Evolutionary conservation across 2,329 filamentous ascomycete species (phyloP), one percentile per base, ranked within the genome.

Genomic region (Penicillium sp.): DNA sequence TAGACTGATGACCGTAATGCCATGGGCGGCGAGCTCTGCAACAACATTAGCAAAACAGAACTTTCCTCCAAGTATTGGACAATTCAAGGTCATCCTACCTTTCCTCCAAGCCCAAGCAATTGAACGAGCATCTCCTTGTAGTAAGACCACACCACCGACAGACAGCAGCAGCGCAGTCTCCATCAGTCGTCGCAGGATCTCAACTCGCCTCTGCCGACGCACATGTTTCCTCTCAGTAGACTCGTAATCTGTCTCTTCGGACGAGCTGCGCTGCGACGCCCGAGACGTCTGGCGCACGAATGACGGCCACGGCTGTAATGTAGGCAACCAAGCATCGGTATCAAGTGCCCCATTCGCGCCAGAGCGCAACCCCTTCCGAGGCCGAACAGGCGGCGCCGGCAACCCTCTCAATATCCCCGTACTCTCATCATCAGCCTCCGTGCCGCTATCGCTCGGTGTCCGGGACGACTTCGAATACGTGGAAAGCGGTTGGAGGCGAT

Each of bases 361-460:
- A 70, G 72, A 68, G 83, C 87, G 59, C 85, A 96, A 76, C 7
- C 92, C 93, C 77, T 96, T 97, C 72, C 90, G 88, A 35, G 86
- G 82, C 61, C 87, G 84, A 8, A 83, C 67, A n/a, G 84, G 88
- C 2, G 93, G 90, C 2, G 93, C 91, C 1, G 94, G 93, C 22
- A 97, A 79, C 0, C 92, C 90, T 73, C 90, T 95, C 58, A 96
- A 81, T 67, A 94, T 88, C 5, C 78, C 75, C 45, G 82, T 82
- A 63, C 93, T 90, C 75, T 98, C 94, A 78, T 98, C 94, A 70
- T 97, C 94, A 41, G 94, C 94, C 73, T 98, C 94, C 17, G 93
- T 96, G 25, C 94, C 94, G 73, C 92, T 96, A 67, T 96, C 93
- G 74, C 91, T 96, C 11, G 85, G 86, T 1, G 87, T 83, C 1